phyloP scores from a whole-genome alignment of 1,139 yeast species.

The Diutina siamensis region DNA sequence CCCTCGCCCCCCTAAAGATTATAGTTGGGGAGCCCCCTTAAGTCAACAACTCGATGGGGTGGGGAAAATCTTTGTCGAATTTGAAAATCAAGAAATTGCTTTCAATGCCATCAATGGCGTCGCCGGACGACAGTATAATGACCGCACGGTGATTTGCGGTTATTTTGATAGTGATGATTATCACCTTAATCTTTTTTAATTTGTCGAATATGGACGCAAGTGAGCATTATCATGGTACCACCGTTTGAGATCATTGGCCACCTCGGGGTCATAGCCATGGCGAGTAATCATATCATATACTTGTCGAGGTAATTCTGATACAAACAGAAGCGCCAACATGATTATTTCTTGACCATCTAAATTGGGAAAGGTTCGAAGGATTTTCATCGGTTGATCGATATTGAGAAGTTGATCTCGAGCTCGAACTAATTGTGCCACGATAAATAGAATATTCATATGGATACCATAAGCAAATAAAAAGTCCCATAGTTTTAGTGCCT shows the following conservation, averaged over 20 bases:
- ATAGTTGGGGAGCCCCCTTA: neutral
- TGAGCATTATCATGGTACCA: neutral
- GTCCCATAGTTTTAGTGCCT: constrained; percentile 79
- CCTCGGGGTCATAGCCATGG: constrained; percentile 53
- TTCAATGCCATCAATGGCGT: constrained; percentile 46
- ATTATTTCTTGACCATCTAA: constrained; percentile 68
- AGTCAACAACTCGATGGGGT: constrained; percentile 30
- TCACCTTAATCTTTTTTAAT: constrained; percentile 16
- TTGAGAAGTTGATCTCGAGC: constrained; percentile 50
- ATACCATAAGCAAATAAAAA: constrained; percentile 84
- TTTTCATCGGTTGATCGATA: constrained; percentile 60
- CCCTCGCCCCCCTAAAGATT: constrained; percentile 39
- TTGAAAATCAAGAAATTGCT: constrained; percentile 41
- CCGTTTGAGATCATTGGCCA: neutral
- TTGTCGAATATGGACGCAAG: neutral
- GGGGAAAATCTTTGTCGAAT: constrained; percentile 66
- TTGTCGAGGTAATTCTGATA: constrained; percentile 61
- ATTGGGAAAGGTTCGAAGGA: constrained; percentile 62
- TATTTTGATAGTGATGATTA: constrained; percentile 52
- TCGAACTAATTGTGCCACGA: constrained; percentile 72
- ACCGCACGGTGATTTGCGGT: constrained; percentile 57
- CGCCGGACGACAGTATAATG: constrained; percentile 61
- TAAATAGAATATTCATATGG: constrained; percentile 74
- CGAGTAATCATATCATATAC: constrained; percentile 59
- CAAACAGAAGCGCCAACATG: constrained; percentile 68